Evolutionary conservation across 768 basidiomycete genomes (phyloP), one percentile per base, ranked within the genome.

Genomic region (Steccherinum ochraceum): DNA sequence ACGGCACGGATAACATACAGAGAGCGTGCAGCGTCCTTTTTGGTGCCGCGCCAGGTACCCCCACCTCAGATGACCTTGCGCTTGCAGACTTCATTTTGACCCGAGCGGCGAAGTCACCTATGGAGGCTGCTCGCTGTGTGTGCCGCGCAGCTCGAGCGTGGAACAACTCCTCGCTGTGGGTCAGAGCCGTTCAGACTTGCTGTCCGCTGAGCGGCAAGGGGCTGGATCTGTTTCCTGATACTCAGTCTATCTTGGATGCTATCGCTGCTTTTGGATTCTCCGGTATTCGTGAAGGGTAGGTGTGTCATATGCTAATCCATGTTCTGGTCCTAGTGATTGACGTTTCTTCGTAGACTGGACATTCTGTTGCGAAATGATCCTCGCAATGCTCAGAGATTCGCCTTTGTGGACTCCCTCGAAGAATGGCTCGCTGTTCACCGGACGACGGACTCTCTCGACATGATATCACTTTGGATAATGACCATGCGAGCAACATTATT

Each of bases 121-220:
- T 18, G 41, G 7, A 5, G n/a, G 41, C 19, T 18, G 21, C 41
- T 5, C 41, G n/a, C 5, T 10, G 35, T 21, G 21, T 58, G 3
- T 56, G 49, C 24, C 39, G 20, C 3, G 46, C 48, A 2, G 60
- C 60, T 0, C 23, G 18, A 12, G 16, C 12, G 1, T 55, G 54
- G 52, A 24, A 41, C 12, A 48, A 56, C 20, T 7, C 46, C 1
- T 19, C 20, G 1, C 47, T 58, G 1, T 61, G 56, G 55, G 16
- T 44, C 24, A 52, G 46, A 1, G 47, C 52, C 0, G 27, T 61
- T 2, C 30, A 53, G 12, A 39, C 21, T 10, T 56, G 59, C 48
- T n/a, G n/a, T n/a, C n/a, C n/a, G n/a, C 7, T 16, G 30, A 35
- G 16, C 7, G 7, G 7, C 7, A 35, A 35, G 30, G 30, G 30